Evolutionary conservation across 441 rosid species (phyloP).

Genomic region (Croton setiger): DNA sequence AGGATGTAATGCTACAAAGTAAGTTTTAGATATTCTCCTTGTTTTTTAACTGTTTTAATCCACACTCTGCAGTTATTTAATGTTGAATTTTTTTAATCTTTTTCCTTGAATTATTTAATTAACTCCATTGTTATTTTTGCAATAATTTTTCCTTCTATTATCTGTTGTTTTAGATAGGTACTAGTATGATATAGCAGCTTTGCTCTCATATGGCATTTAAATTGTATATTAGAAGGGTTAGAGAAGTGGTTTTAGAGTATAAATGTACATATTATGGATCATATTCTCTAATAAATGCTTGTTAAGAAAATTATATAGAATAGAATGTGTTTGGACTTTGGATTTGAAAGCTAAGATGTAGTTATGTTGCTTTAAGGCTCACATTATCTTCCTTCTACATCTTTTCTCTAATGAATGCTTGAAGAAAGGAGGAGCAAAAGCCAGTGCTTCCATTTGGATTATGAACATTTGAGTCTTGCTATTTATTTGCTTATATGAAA

Average conservation of each 20-base stretch:
- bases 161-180: background rate
- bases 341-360: too few relatives aligned
- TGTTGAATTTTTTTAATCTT: background rate
- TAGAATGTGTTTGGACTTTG: too few relatives aligned
- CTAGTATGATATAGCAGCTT: background rate
- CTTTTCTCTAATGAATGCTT: too few relatives aligned
- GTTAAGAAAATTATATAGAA: too few relatives aligned
- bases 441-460: too few relatives aligned
- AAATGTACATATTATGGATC: too few relatives aligned
- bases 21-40: background rate
- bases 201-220: background rate
- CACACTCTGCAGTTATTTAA: background rate
- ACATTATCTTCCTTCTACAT: too few relatives aligned
- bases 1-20: background rate
- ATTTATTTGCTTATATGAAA: too few relatives aligned
- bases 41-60: background rate
- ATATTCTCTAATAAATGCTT: too few relatives aligned
- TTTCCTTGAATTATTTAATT: background rate
- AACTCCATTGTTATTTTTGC: background rate
- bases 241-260: background rate
- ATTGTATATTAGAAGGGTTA: background rate
- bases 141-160: background rate
- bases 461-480: too few relatives aligned
- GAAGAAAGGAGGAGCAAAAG: too few relatives aligned
- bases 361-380: too few relatives aligned